Evolutionary conservation across 2,329 filamentous ascomycete species (phyloP), one percentile per base, ranked within the genome.

Genomic region (Apiospora marii): DNA sequence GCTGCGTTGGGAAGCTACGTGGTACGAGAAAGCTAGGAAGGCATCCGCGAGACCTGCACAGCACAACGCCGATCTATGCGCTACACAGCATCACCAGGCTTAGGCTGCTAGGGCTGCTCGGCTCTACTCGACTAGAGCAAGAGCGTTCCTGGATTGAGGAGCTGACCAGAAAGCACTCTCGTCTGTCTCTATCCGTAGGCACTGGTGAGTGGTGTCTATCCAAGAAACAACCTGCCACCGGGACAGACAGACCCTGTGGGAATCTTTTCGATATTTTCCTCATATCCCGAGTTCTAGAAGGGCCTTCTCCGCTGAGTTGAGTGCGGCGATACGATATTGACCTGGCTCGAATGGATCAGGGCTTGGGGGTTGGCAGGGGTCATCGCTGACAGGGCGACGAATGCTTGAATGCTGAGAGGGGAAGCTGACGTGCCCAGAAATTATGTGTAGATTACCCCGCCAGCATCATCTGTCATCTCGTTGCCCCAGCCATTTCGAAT

Each of bases 11-110:
- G 53, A 61, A 61, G 53, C 30, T 61, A 34, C 27, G 51, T 61
- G 5, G 53, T 34, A 58, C 51, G 51, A 58, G 27, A 58, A 58
- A 34, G 16, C 53, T 34, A 19, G 53, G 53, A 41, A 58, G 51
- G 4, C 51, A 22, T 58, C 27, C 27, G 51, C 51, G 51, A 30
- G 51, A 34, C 51, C 51, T 34, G 27, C 51, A 24, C 13, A 58
- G 49, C 14, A 53, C 49, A 27, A 19, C 24, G 24, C 24, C n/a
- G 24, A 53, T n/a, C 46, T 22, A 10, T 37, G 12, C 53, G 53
- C 53, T 61, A 61, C 53, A 61, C 53, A 61, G 22, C 53, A 61
- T 61, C 53, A 61, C 30, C 27, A 61, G 53, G 53, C 53, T 61
- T 61, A 61, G 30, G 30, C 53, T 61, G 53, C 53, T 61, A 8